phyloP scores from a whole-genome alignment of 2,329 filamentous ascomycete species.

The Pezizomycotina sp. region DNA sequence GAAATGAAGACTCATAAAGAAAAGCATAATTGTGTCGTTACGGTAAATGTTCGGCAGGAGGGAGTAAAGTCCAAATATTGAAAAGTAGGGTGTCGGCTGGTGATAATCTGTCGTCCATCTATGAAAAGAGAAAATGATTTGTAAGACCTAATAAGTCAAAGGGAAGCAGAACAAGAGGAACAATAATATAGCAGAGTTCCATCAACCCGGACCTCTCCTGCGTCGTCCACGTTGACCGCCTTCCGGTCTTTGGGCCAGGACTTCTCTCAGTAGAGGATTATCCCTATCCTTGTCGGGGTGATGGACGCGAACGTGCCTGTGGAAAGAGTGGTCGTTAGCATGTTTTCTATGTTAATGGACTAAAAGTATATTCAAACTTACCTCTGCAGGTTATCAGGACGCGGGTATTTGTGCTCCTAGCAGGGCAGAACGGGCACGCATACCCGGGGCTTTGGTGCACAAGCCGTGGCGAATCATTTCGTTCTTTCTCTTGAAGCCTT shows the following conservation, averaged over 20 bases:
- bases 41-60: no score
- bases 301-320: constrained; percentile 79
- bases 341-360: constrained; percentile 1
- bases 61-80: no score
- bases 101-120: no score
- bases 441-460: constrained; percentile 92
- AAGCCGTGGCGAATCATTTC: constrained; percentile 62
- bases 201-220: no score
- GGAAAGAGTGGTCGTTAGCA: constrained; percentile 7
- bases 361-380: constrained; percentile 32
- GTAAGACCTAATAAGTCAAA: no score
- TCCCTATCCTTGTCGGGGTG: constrained; percentile 82
- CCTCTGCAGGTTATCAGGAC: constrained; percentile 92
- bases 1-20: not conserved
- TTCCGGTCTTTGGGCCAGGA: constrained; percentile 70
- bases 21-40: constrained; percentile 5
- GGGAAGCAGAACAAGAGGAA: no score
- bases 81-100: no score
- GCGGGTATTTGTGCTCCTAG: constrained; percentile 80
- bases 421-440: constrained; percentile 87
- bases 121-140: no score
- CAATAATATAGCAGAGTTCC: not conserved
- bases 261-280: constrained; percentile 62
- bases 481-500: constrained; percentile 56
- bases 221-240: constrained; percentile 67